phyloP scores from a whole-genome alignment of 495 filamentous ascomycete genomes.

The Pseudomonodictys pantanalensis region DNA sequence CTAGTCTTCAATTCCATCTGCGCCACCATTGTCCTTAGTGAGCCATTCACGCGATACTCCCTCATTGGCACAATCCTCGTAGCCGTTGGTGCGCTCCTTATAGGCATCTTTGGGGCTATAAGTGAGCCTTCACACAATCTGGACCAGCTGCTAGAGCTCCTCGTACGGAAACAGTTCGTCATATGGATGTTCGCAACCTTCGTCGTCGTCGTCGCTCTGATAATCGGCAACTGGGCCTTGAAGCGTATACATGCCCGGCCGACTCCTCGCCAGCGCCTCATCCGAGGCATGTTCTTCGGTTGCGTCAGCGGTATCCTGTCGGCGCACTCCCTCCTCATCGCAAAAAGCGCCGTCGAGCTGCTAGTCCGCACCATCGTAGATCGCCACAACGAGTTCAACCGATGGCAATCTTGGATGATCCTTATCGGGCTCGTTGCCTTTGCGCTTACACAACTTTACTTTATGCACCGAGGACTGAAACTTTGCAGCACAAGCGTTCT shows the following conservation, averaged over 20 bases:
- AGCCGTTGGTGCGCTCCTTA: conserved; percentile 78
- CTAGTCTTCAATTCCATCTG: conserved; percentile 98
- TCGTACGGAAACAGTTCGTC: conserved; percentile 74
- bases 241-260: conserved; percentile 55
- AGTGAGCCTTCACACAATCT: conserved; percentile 91
- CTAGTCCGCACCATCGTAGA: conserved; percentile 91
- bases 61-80: conserved; percentile 86
- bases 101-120: conserved; percentile 91
- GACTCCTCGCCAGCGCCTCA: conserved; percentile 68
- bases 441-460: conserved; percentile 90
- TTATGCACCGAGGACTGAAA: conserved; percentile 88
- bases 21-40: conserved; percentile 86
- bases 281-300: conserved; percentile 83
- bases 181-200: conserved; percentile 83
- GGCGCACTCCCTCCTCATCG: conserved; percentile 86
- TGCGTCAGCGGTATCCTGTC: conserved; percentile 82
- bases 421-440: conserved; percentile 76
- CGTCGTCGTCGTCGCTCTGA: conserved; percentile 65
- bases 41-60: conserved; percentile 91
- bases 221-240: conserved; percentile 56
- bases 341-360: conserved; percentile 94
- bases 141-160: conserved; percentile 71
- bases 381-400: conserved; percentile 87
- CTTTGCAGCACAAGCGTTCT: conserved; percentile 92
- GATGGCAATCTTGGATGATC: conserved; percentile 96